Evolutionary conservation across 805 yeast genomes (phyloP), one percentile per base, ranked within the genome.

Genomic region (Candida morakotiae): DNA sequence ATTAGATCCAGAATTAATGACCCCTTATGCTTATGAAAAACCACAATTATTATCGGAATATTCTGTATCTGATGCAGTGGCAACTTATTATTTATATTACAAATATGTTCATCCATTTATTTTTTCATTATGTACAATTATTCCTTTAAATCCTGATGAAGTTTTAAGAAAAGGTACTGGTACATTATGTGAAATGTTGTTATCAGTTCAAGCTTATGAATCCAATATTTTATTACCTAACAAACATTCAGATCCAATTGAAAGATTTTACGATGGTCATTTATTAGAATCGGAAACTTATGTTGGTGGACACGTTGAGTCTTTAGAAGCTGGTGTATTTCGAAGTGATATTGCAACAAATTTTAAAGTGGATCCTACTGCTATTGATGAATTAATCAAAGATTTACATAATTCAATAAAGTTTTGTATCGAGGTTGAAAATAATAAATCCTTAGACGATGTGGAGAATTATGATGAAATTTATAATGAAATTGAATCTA

Each of bases 61-160:
- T 60, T 94, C 98, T 1, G 99, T 93, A 19, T 94, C 98, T 40
- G 99, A 93, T 71, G 99, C 99, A 9, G 98, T 94, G 27, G 98
- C 98, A 4, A 93, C 99, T 0, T 93, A 89, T 56, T 93, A 93
- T 60, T 68, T 93, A 31, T 93, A 89, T 66, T 89, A 84, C 79
- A 93, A 93, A 61, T 94, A 93, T 55, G 96, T 93, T 36, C 98
- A 89, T 60, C 98, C 98, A 1, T 93, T 93, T 64, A 83, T 93
- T 48, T 88, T 93, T 55, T 93, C 98, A 2, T 77, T 93, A 41
- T 89, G 98, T 60, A 88, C 94, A 9, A 94, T 93, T 56, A 79
- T 93, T 62, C 99, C 99, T 0, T 67, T 93, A 49, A 87, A 89
- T 50, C 98, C 98, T 0, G 99, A 93, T 61, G 98, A 94, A 58